phyloP scores from a whole-genome alignment of 441 rosid species.

The Erodium moschatum region DNA sequence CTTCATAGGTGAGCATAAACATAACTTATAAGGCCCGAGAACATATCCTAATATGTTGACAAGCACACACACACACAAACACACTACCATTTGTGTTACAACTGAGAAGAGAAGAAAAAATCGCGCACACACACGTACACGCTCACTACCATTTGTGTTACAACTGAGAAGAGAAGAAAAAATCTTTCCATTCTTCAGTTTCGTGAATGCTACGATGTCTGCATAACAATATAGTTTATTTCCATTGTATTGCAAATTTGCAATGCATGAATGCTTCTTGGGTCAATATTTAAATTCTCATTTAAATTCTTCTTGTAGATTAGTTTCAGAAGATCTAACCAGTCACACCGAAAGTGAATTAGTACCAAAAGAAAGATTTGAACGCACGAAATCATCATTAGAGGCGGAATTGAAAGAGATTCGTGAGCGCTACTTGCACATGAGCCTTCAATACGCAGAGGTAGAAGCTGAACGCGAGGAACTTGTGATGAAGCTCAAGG shows the following conservation, averaged over 20 bases:
- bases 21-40: not conserved
- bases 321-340: slow-evolving; percentile 25
- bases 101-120: not conserved
- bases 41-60: not conserved
- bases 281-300: not conserved
- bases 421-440: slow-evolving; percentile 38
- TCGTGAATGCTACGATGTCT: too few species aligned
- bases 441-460: slow-evolving; percentile 62
- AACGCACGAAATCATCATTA: slow-evolving; percentile 35
- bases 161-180: not conserved
- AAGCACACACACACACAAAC: not conserved
- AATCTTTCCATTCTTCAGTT: too few species aligned
- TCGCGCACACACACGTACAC: not conserved
- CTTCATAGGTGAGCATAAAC: slow-evolving; percentile 30
- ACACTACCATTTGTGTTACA: not conserved
- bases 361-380: slow-evolving; percentile 37
- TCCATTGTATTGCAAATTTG: too few species aligned
- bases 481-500: slow-evolving; percentile 51
- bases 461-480: slow-evolving; percentile 52
- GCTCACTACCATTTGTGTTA: not conserved
- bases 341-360: slow-evolving; percentile 28
- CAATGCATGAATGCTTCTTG: not conserved
- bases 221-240: too few species aligned
- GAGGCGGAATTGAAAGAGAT: slow-evolving; percentile 45
- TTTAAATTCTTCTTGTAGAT: slow-evolving; percentile 20